Percentiles rank a stretch among this genome's conserved stretches.
These are phyloP conservation scores for Dactylellina sp. DNA, from an alignment of 2,329 filamentous ascomycete genomes.

Conservation along the genomic window DNA sequence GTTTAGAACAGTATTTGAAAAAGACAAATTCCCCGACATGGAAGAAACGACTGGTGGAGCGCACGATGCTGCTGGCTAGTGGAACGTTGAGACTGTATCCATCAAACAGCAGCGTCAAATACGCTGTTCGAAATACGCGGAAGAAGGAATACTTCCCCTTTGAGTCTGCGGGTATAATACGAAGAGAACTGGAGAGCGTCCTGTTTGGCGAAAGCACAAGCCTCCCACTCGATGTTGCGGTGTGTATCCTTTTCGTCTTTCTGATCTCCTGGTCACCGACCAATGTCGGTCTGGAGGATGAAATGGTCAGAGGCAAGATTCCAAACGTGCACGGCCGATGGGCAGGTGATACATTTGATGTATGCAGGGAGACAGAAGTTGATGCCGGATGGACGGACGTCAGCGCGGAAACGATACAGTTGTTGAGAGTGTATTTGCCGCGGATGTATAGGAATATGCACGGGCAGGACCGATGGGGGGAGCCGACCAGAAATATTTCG, in stretches of 20 bases:
- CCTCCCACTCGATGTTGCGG: constrained; percentile 6
- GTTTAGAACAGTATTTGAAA: constrained; percentile 2
- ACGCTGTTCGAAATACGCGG: constrained; percentile 18
- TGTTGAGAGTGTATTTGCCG: constrained; percentile 24
- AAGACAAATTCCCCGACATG: constrained; percentile 16
- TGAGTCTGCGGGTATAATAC: not conserved
- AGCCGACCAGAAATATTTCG: too few relatives aligned
- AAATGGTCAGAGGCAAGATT: not conserved
- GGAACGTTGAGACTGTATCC: constrained; percentile 22
- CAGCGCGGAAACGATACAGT: constrained; percentile 5
- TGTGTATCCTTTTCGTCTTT: constrained; percentile 35
- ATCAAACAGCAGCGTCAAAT: not conserved
- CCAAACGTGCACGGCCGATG: constrained; percentile 7
- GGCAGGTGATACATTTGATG: constrained; percentile 40
- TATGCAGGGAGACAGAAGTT: constrained; percentile 1
- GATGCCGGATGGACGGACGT: constrained; percentile 16
- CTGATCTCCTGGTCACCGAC: constrained; percentile 34
- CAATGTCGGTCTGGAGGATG: constrained; percentile 26
- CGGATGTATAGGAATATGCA: constrained; percentile 34
- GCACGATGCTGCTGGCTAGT: not conserved
- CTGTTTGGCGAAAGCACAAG: not conserved
- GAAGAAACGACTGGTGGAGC: constrained; percentile 10
- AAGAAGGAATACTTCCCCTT: constrained; percentile 38
- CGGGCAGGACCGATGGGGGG: constrained; percentile 21
- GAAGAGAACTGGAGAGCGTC: constrained; percentile 22